Conservation (phyloP, 2,329 filamentous ascomycete genomes). For the Orbilia brochopaga region DNA sequence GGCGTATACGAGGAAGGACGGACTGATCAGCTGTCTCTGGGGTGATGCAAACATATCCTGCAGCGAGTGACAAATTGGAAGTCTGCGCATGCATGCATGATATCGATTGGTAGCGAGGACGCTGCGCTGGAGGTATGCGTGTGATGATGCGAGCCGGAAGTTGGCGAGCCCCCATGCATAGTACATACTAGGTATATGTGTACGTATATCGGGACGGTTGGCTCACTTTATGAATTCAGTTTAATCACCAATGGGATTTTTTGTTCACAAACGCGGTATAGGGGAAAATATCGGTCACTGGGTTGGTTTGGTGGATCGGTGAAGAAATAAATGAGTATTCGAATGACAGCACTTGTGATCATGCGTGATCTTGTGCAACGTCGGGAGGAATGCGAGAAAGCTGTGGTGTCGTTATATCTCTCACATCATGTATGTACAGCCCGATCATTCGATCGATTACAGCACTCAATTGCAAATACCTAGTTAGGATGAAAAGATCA, state of each 20-base stretch:
- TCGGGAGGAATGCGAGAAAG: constrained; percentile 5
- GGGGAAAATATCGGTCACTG: not conserved
- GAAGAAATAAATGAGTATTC: too few relatives aligned
- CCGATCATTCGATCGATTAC: too few relatives aligned
- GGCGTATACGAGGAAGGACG: not conserved
- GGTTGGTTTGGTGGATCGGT: too few relatives aligned
- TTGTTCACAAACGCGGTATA: constrained; percentile 7
- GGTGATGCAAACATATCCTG: not conserved
- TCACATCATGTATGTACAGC: too few relatives aligned
- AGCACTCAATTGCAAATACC: too few relatives aligned
- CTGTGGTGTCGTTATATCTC: constrained; percentile 4
- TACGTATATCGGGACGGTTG: too few relatives aligned
- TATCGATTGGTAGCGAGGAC: too few relatives aligned
- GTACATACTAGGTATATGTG: too few relatives aligned
- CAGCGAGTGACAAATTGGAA: constrained; percentile 5
- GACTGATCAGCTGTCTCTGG: not conserved
- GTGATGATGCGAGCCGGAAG: too few relatives aligned
- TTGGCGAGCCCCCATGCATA: too few relatives aligned
- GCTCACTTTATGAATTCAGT: not conserved
- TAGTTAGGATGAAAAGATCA: too few relatives aligned
- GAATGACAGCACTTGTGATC: constrained; percentile 36
- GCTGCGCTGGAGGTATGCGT: too few relatives aligned
- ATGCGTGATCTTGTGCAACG: constrained; percentile 50
- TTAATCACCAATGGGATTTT: not conserved
- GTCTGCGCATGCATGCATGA: not conserved